Conservation (phyloP, 73 alveolate species). For the Paramecium sexaurelia region DNA sequence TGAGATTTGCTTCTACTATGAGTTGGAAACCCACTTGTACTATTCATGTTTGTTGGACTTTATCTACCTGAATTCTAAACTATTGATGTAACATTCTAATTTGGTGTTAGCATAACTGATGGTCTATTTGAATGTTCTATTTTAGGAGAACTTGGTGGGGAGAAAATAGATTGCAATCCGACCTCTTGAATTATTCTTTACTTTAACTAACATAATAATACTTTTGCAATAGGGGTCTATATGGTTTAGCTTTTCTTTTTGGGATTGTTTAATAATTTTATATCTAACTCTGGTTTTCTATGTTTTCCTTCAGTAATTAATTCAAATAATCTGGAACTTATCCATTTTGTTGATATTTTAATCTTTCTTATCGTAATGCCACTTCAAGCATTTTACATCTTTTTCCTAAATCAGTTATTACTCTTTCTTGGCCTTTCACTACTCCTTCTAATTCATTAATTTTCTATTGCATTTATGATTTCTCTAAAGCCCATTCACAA, state of each 20-base stretch:
- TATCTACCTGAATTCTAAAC: slow-evolving; percentile 27
- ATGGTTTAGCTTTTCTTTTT: slow-evolving; percentile 51
- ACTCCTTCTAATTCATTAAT: slow-evolving; percentile 51
- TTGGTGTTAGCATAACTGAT: slow-evolving; percentile 46
- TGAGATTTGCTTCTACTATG: slow-evolving; percentile 35
- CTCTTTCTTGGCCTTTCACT: slow-evolving; percentile 29
- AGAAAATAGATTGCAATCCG: not conserved
- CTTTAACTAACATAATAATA: not conserved
- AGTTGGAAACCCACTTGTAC: slow-evolving; percentile 46
- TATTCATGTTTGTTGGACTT: slow-evolving; percentile 49
- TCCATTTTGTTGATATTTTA: slow-evolving; percentile 43
- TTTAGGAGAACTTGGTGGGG: slow-evolving; percentile 54
- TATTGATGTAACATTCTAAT: slow-evolving; percentile 19
- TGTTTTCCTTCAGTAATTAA: not conserved
- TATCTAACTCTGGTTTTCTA: not conserved
- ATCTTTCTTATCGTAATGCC: slow-evolving; percentile 52
- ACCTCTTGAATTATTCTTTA: slow-evolving; percentile 41
- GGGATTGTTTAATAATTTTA: slow-evolving; percentile 22
- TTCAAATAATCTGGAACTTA: not conserved
- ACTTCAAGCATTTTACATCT: slow-evolving; percentile 50
- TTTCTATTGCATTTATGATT: slow-evolving; percentile 14
- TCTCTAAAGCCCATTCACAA: slow-evolving; percentile 61
- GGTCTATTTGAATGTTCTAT: slow-evolving; percentile 55
- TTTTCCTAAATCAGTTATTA: slow-evolving; percentile 42
- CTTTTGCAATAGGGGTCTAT: slow-evolving; percentile 44